Percentiles rank a stretch among this genome's conserved stretches.
Evolutionary conservation across 1,139 yeast species (phyloP).

Genomic region (Diutina ranongensis): DNA sequence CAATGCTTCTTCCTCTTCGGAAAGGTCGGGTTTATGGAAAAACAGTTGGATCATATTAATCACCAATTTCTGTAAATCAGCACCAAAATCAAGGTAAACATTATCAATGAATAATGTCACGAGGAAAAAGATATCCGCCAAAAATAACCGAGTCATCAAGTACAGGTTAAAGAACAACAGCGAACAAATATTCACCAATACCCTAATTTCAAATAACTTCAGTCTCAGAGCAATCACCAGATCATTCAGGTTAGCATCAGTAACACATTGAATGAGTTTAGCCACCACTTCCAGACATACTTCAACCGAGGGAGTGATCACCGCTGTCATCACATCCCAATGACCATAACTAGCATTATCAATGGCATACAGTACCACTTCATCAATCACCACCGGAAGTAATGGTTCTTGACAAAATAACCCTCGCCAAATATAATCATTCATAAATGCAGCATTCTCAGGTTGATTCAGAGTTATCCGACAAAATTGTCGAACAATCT

Average conservation of each 20-base stretch:
- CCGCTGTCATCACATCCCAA: constrained; percentile 48
- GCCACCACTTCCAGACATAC: constrained; percentile 57
- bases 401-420: constrained; percentile 52
- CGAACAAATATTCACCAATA: constrained; percentile 55
- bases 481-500: constrained; percentile 53
- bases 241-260: constrained; percentile 33
- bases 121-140: constrained; percentile 64
- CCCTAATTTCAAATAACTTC: constrained; percentile 62
- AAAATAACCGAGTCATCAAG: constrained; percentile 48
- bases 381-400: constrained; percentile 52
- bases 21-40: constrained; percentile 43
- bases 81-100: constrained; percentile 59
- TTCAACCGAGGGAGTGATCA: constrained; percentile 64
- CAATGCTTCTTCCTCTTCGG: constrained; percentile 27
- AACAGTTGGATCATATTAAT: constrained; percentile 68
- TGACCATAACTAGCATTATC: constrained; percentile 67
- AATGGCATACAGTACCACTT: constrained; percentile 61
- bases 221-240: constrained; percentile 50
- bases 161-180: constrained; percentile 66
- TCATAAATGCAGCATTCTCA: constrained; percentile 22
- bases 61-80: constrained; percentile 51
- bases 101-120: constrained; percentile 65
- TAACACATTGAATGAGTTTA: constrained; percentile 40
- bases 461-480: constrained; percentile 45
- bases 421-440: constrained; percentile 59